These are phyloP conservation scores for Boletus rex-veris DNA, from an alignment of 768 basidiomycete species.

Conservation along the genomic window DNA sequence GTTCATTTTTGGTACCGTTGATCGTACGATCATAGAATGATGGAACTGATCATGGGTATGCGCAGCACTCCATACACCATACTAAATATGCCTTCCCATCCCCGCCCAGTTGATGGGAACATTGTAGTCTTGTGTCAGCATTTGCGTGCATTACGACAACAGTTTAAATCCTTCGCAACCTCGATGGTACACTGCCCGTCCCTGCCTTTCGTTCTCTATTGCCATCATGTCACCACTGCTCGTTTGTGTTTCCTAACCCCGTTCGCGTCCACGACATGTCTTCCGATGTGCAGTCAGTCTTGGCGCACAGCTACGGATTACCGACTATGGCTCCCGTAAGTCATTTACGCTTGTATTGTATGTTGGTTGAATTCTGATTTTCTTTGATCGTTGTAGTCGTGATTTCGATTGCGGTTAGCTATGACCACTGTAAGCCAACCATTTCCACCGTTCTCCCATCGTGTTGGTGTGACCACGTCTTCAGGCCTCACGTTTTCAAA, in stretches of 20 bases:
- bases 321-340: not conserved
- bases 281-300: not conserved
- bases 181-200: too few species aligned
- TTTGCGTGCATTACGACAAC: too few species aligned
- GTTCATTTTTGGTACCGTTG: too few species aligned
- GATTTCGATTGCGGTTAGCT: not conserved
- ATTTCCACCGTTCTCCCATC: not conserved
- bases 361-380: not conserved
- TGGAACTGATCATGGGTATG: too few species aligned
- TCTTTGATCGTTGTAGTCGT: not conserved
- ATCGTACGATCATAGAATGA: too few species aligned
- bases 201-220: too few species aligned
- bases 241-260: not conserved
- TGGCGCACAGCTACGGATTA: not conserved
- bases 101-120: too few species aligned
- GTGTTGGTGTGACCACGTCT: not conserved
- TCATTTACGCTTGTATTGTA: not conserved
- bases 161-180: too few species aligned
- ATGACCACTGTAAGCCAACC: not conserved
- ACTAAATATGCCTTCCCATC: too few species aligned
- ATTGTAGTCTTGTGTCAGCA: too few species aligned
- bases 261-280: not conserved
- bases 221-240: not conserved
- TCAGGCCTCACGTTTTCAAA: constrained; percentile 1
- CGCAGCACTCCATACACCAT: too few species aligned